These are phyloP conservation scores for Lotmaria passim DNA, from an alignment of 208 protist genomes.

Conservation along the genomic window DNA sequence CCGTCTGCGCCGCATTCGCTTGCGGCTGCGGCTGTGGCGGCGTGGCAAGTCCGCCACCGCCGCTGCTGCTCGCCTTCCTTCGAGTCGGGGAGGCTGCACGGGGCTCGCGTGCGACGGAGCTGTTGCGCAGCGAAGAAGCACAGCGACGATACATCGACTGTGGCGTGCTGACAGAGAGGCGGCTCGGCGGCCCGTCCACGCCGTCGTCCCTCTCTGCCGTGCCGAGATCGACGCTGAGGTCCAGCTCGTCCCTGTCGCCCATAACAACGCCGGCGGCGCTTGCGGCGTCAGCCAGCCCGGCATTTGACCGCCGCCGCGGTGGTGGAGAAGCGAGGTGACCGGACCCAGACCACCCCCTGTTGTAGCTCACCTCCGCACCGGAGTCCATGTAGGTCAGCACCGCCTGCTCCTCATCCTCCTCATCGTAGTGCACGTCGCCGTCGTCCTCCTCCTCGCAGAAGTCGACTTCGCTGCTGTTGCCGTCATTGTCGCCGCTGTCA, in stretches of 20 bases:
- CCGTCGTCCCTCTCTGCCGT: conserved; percentile 3
- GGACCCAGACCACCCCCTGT: background rate
- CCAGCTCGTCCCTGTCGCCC: background rate
- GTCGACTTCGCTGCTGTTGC: background rate
- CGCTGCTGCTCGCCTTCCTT: background rate
- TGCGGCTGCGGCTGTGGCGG: background rate
- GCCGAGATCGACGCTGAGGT: conserved; percentile 13
- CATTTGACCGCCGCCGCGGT: background rate
- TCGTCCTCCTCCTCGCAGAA: conserved; percentile 24
- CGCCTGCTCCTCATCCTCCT: conserved; percentile 67
- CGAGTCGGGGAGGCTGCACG: background rate
- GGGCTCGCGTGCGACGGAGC: background rate
- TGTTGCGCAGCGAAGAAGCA: conserved; percentile 3
- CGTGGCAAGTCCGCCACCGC: background rate
- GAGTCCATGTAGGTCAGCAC: conserved; percentile 61
- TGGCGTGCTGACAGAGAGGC: conserved; percentile 8
- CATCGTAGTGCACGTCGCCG: conserved; percentile 39
- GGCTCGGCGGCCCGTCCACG: conserved; percentile 16
- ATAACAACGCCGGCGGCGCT: too few species aligned
- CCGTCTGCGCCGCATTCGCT: background rate
- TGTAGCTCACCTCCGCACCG: conserved; percentile 17
- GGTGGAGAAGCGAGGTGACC: conserved; percentile 7
- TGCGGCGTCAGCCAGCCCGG: background rate
- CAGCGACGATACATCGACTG: conserved; percentile 7
- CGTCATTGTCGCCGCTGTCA: background rate